Conservation (phyloP, 306 rosid species). For the Rosa rugosa region DNA sequence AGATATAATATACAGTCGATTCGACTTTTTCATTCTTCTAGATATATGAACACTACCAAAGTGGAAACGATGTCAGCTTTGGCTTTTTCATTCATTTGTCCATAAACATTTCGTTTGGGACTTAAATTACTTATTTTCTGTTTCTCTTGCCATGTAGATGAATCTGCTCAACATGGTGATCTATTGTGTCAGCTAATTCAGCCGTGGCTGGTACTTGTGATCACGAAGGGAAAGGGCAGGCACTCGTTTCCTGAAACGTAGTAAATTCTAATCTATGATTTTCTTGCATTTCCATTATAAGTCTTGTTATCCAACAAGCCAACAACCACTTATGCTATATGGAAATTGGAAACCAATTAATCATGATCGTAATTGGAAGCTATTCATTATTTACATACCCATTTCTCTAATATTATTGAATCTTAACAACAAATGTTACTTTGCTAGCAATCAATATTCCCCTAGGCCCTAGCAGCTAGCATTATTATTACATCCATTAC, state of each 20-base stretch:
- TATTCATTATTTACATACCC: background rate
- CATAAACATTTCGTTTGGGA: conserved; percentile 8
- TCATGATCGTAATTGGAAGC: conserved; percentile 2
- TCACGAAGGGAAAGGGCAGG: background rate
- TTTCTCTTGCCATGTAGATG: background rate
- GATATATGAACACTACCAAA: background rate
- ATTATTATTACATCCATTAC: background rate
- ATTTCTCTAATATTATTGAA: background rate
- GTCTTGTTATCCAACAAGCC: background rate
- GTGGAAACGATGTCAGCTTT: background rate
- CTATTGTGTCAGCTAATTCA: conserved; percentile 8
- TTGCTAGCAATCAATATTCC: background rate
- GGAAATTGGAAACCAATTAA: background rate
- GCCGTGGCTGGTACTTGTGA: background rate
- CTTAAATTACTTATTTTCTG: background rate
- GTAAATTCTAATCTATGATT: background rate
- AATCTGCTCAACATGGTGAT: background rate
- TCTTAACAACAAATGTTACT: background rate
- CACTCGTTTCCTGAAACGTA: background rate
- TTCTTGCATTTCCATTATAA: background rate
- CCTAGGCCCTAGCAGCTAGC: background rate
- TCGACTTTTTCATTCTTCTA: background rate
- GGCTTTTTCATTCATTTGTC: background rate
- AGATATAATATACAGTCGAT: background rate
- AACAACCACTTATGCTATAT: background rate